Base-by-base conservation (phyloP, 805 yeast genomes). In the Groenewaldozyma salmanticensis region DNA sequence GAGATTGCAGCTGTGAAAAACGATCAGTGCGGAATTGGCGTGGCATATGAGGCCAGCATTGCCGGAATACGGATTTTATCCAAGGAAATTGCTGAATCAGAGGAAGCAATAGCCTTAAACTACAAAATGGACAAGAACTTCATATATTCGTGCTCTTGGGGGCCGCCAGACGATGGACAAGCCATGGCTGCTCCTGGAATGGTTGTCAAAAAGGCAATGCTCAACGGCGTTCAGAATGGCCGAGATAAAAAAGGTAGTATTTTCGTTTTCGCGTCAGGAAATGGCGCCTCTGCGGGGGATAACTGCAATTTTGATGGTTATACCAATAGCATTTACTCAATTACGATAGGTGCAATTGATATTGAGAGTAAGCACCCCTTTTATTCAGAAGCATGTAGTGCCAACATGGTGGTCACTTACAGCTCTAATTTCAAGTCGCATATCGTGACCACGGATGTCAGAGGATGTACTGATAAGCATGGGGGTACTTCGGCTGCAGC, bases 401-500 rank as follows among this genome's bases (percentile, higher is more conserved):
- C 98, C 1, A 95, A 90, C 19, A 70, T 92, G 77, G 95, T 81
- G 15, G 94, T 85, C 1, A 87, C 97, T 0, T 92, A 87, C 55
- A 80, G 94, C 3, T 84, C 96, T 2, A 96, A 96, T 1, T 77
- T 88, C 2, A 83, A 84, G 27, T 95, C 85, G 55, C 81, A 77
- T 54, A 90, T 92, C 43, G 88, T 83, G 55, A 83, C 97, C 4
- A 82, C 96, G 1, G 95, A 84, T 57, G 71, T 84, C 33, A 71
- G 72, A 4, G 61, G 65, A 50, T 92, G 98, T 60, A 66, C 94
- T 1, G 70, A 70, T 31, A 60, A 52, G 20, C 98, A 92, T 60
- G 96, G 96, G 7, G 98, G 98, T 17, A 92, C 98, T 0, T 90
- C 97, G 18, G 98, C 98, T 0, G 96, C 98, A 13, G 98, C 98